Conservation (phyloP, 257 asterid species). For the Scutellaria galericulata region DNA sequence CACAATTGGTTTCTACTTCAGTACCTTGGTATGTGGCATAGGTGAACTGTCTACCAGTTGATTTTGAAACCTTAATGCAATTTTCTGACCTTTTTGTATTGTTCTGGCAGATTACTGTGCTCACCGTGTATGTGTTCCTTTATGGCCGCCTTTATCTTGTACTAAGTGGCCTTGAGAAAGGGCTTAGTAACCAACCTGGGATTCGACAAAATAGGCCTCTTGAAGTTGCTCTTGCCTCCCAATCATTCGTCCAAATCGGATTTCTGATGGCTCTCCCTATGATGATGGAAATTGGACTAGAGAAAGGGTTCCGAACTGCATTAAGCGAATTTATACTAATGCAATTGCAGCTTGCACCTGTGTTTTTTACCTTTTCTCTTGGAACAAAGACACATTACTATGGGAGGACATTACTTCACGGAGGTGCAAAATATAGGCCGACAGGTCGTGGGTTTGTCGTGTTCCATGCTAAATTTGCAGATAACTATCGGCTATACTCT, state of each 20-base stretch:
- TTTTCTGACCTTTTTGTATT: conserved; percentile 6
- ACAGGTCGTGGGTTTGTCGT: conserved; percentile 55
- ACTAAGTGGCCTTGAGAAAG: conserved; percentile 51
- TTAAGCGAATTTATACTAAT: conserved; percentile 49
- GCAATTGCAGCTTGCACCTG: conserved; percentile 53
- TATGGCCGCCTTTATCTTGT: conserved; percentile 54
- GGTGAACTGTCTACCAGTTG: neutral
- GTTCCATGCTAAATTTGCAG: conserved; percentile 49
- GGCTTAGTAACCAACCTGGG: conserved; percentile 41
- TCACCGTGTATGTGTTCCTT: conserved; percentile 46
- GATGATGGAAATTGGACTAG: conserved; percentile 55
- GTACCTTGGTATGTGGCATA: conserved; percentile 43
- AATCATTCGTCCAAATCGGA: conserved; percentile 50
- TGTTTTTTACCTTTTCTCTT: conserved; percentile 47
- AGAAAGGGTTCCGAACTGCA: conserved; percentile 49
- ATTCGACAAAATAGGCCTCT: conserved; percentile 44
- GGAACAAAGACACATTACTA: conserved; percentile 50
- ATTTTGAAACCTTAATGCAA: neutral
- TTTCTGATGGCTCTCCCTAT: conserved; percentile 52
- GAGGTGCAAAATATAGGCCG: conserved; percentile 49
- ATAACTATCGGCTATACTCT: conserved; percentile 50
- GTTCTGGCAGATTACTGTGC: conserved; percentile 43
- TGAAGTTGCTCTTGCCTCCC: conserved; percentile 51
- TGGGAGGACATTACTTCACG: conserved; percentile 49
- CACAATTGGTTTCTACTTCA: conserved; percentile 50